Evolutionary conservation across 345 rosid species (phyloP), one percentile per base, ranked within the genome.

Genomic region (Eucalyptus urophylla): DNA sequence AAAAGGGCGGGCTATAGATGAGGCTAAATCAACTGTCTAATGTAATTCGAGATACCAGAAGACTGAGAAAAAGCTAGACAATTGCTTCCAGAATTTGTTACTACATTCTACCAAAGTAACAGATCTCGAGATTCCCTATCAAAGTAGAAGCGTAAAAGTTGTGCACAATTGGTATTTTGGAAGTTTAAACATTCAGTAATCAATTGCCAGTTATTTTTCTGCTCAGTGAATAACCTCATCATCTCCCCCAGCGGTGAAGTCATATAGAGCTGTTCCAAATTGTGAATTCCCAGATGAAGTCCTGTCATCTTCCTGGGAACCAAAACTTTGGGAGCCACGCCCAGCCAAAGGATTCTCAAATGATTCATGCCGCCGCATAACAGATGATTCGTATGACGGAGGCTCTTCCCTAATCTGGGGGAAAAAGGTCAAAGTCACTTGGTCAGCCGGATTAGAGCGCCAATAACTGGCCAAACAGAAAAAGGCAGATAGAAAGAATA

Each of bases 161-260:
- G 47, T 76, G 47, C 85, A 40, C 47, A 21, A 76, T 37, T 40
- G 47, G 27, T 40, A 40, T 40, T 76, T 40, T 76, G 85, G 85
- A 76, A 76, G 47, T 44, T 76, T 22, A 22, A 40, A 22, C 85
- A 76, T 76, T 76, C 47, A 40, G 47, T 22, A 22, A 76, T 76
- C 47, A 40, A 76, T 40, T 21, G 85, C 7, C 43, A 33, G 15
- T 21, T 40, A 43, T 76, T 21, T 76, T 60, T 45, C 45, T 87
- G 40, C 54, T 67, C 24, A 76, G 83, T 53, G 86, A 60, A 86
- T 89, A 91, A 98, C 99, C 95, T 98, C 99, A 89, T 98, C 99
- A 91, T 98, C 99, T 94, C 99, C 99, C 87, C 99, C 99, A 22
- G 99, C 99, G 43, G 95, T 96, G 92, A 98, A 98, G 93, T 98